Evolutionary conservation across 129 eudicot species (phyloP).

Genomic region (Escallonia rubra): DNA sequence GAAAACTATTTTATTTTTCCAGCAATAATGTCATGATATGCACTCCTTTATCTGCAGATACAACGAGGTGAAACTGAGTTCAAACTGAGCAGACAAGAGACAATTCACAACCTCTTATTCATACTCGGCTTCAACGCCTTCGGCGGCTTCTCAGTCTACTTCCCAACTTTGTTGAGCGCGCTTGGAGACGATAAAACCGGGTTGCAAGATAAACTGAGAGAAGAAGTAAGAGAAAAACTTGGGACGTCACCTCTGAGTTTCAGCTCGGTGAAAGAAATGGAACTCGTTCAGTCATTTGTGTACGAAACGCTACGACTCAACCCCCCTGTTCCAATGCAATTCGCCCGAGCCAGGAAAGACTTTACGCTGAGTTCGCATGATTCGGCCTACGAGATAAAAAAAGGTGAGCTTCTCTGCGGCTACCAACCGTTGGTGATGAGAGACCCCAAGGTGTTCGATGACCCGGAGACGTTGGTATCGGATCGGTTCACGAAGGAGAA

Average conservation of each 20-base stretch:
- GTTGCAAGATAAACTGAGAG: slow-evolving; percentile 21
- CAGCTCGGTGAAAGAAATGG: slow-evolving; percentile 26
- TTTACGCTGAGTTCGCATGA: slow-evolving; percentile 37
- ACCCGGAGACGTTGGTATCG: slow-evolving; percentile 33
- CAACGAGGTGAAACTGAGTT: slow-evolving; percentile 30
- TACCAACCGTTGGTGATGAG: slow-evolving; percentile 49
- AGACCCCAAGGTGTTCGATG: slow-evolving; percentile 40
- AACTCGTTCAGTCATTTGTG: slow-evolving; percentile 36
- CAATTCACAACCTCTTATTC: slow-evolving; percentile 47
- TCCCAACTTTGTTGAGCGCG: slow-evolving; percentile 15
- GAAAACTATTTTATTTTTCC: too few relatives aligned
- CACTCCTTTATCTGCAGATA: background rate
- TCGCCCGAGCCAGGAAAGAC: slow-evolving; percentile 42
- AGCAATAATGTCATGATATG: too few relatives aligned
- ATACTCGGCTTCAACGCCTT: slow-evolving; percentile 52
- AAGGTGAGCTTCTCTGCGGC: slow-evolving; percentile 54
- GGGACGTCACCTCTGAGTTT: slow-evolving; percentile 12
- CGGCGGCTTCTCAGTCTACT: slow-evolving; percentile 38
- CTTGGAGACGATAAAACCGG: slow-evolving; percentile 23
- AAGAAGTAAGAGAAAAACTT: slow-evolving; percentile 32
- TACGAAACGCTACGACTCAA: slow-evolving; percentile 43
- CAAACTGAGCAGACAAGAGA: slow-evolving; percentile 29
- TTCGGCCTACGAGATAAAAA: slow-evolving; percentile 40
- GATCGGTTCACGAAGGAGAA: slow-evolving; percentile 32
- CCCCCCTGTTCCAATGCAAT: slow-evolving; percentile 48